Evolutionary conservation across 1,284 basidiomycete genomes (phyloP).

Genomic region (Taiwanofungus camphoratus): DNA sequence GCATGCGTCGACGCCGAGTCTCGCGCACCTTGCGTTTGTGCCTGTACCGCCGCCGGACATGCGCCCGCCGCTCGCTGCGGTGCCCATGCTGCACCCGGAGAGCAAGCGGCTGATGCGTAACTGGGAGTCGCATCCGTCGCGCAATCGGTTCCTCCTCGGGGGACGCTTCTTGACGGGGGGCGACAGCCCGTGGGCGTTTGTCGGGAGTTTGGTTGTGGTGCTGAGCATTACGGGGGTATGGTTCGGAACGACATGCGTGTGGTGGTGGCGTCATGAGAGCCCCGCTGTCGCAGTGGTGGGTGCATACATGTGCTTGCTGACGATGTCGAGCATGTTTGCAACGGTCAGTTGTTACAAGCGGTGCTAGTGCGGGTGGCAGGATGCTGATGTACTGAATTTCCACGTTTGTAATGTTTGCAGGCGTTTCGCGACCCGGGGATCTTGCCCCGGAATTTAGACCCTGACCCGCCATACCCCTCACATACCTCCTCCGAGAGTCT

Average conservation of each 20-base stretch:
- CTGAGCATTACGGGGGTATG: slow-evolving; percentile 69
- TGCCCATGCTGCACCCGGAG: slow-evolving; percentile 39
- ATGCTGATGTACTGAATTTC: slow-evolving; percentile 7
- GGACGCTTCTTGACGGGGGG: slow-evolving; percentile 80
- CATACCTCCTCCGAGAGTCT: slow-evolving; percentile 53
- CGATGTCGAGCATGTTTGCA: slow-evolving; percentile 70
- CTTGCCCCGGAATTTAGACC: slow-evolving; percentile 80
- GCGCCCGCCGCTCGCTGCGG: slow-evolving; percentile 33
- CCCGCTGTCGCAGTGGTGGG: slow-evolving; percentile 72
- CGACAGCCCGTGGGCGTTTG: slow-evolving; percentile 75
- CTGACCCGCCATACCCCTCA: slow-evolving; percentile 69
- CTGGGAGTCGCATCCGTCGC: slow-evolving; percentile 60
- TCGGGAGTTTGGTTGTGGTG: slow-evolving; percentile 56
- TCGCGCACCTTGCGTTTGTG: slow-evolving; percentile 35
- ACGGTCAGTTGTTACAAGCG: slow-evolving; percentile 45
- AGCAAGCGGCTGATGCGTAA: slow-evolving; percentile 43
- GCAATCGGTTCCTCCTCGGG: slow-evolving; percentile 68
- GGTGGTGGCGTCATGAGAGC: slow-evolving; percentile 78
- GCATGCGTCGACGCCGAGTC: slow-evolving; percentile 21
- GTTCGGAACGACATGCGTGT: slow-evolving; percentile 81
- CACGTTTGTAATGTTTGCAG: slow-evolving; percentile 32
- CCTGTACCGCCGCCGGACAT: slow-evolving; percentile 27
- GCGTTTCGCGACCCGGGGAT: slow-evolving; percentile 88
- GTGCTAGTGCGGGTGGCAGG: slow-evolving; percentile 5
- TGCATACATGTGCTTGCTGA: slow-evolving; percentile 73